Conservation (phyloP, 2,329 filamentous ascomycete genomes). For the Xylaria sp. region DNA sequence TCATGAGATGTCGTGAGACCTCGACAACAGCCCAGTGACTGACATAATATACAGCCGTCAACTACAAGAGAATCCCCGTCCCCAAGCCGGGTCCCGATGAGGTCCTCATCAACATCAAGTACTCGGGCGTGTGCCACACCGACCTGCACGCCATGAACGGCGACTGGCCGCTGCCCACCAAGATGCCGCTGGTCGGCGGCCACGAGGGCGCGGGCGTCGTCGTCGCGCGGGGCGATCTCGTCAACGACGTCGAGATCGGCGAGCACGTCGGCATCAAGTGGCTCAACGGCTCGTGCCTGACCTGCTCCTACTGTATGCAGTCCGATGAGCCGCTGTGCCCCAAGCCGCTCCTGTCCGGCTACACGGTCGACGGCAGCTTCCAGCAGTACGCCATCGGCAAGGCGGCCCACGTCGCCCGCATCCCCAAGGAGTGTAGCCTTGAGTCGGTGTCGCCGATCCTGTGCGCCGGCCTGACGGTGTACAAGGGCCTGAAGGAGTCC, state of each 20-base stretch:
- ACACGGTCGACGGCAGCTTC: slow-evolving; percentile 91
- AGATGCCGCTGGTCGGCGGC: slow-evolving; percentile 84
- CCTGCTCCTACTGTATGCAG: slow-evolving; percentile 81
- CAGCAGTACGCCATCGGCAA: slow-evolving; percentile 91
- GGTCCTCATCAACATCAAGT: slow-evolving; percentile 90
- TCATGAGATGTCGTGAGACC: neutral
- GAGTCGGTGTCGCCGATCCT: slow-evolving; percentile 80
- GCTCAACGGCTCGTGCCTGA: slow-evolving; percentile 85
- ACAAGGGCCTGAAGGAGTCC: slow-evolving; percentile 90
- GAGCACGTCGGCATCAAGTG: slow-evolving; percentile 90
- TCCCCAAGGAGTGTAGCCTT: slow-evolving; percentile 76
- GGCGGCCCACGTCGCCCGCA: slow-evolving; percentile 79
- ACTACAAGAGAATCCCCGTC: slow-evolving; percentile 83
- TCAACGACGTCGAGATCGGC: slow-evolving; percentile 77
- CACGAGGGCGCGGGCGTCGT: slow-evolving; percentile 81
- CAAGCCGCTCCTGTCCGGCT: slow-evolving; percentile 77
- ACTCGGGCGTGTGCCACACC: slow-evolving; percentile 88
- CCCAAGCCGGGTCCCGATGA: slow-evolving; percentile 82
- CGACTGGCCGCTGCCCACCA: slow-evolving; percentile 84
- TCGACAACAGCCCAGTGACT: slow-evolving; percentile 3
- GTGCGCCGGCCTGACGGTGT: slow-evolving; percentile 85
- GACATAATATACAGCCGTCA: slow-evolving; percentile 50
- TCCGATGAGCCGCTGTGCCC: slow-evolving; percentile 82
- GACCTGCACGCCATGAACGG: slow-evolving; percentile 80
- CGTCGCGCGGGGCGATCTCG: slow-evolving; percentile 76